Evolutionary conservation across 108 stramenopile genomes (phyloP), one percentile per base, ranked within the genome.

Genomic region (Nitzschia sp.): DNA sequence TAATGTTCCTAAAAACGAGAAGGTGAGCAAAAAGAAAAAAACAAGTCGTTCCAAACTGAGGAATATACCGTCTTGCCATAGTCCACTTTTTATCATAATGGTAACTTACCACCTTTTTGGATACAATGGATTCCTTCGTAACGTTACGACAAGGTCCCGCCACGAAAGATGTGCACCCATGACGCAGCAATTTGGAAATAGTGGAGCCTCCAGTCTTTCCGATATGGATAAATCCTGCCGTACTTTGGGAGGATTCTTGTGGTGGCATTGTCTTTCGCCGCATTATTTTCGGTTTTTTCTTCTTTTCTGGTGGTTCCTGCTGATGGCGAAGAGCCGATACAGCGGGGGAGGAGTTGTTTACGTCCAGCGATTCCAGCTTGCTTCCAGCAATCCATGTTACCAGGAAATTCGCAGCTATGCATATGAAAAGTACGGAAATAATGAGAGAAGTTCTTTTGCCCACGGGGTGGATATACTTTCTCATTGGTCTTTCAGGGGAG

Each of bases 141-240:
- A 71, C 53, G 11, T 61, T 71, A 17, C 52, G 41, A 53, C 72
- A 71, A 2, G 70, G 61, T 22, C 29, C 45, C 15, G 17, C 21
- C 35, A 65, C 72, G 53, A 77, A 71, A 1, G 76, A 77, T 13
- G 58, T 65, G 53, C 86, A 87, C 11, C 86, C 86, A 45, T 80
- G 73, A 1, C 81, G 81, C 8, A 87, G 31, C 50, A 80, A 64
- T 9, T 29, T 62, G 21, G 86, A 84, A 22, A 87, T 60, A 11
- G 86, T 78, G 31, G 81, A 82, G 35, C 86, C 86, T 17, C 78
- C 83, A 19, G 83, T 87, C 54, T 87, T 87, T 58, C 86, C 86
- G 3, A 87, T 69, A 79, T 87, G 86, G 1, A 87, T 58, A 63
- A 75, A 80, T 9, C 80, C 73, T 21, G 41, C 45, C 27, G 68